phyloP scores from a whole-genome alignment of 495 filamentous ascomycete genomes.

The Penicillium atrosanguineum region DNA sequence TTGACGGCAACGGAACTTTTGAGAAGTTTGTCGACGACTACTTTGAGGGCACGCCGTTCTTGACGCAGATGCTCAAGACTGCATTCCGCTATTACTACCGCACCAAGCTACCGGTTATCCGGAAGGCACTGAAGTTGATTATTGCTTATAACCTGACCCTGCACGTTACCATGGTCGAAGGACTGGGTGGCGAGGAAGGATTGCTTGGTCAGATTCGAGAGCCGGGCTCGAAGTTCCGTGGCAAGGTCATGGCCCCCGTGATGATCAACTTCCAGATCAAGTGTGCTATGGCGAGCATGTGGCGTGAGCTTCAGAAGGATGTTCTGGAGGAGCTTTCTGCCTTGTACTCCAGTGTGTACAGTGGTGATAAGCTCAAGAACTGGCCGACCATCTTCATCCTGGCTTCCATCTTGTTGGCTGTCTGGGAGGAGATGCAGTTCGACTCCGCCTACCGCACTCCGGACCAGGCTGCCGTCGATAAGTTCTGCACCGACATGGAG shows the following conservation, averaged over 20 bases:
- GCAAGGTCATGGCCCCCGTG: conserved; percentile 85
- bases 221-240: conserved; percentile 72
- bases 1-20: conserved; percentile 72
- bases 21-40: conserved; percentile 91
- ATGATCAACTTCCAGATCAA: conserved; percentile 99
- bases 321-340: conserved; percentile 86
- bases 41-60: conserved; percentile 88
- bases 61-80: conserved; percentile 92
- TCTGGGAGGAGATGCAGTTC: conserved; percentile 98
- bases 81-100: conserved; percentile 85
- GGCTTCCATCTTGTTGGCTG: conserved; percentile 80
- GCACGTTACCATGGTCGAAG: conserved; percentile 89
- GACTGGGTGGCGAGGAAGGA: conserved; percentile 72
- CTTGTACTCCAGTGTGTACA: conserved; percentile 91
- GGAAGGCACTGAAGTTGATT: conserved; percentile 87
- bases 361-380: conserved; percentile 89
- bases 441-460: conserved; percentile 90
- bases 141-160: conserved; percentile 90
- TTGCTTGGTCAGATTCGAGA: conserved; percentile 79
- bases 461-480: conserved; percentile 75
- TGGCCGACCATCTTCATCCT: conserved; percentile 98
- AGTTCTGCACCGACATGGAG: conserved; percentile 95
- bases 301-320: conserved; percentile 93
- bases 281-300: conserved; percentile 90
- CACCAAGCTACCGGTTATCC: conserved; percentile 77